Percentiles rank a stretch among this genome's conserved stretches.
Conservation (phyloP, 73 alveolate genomes). For the Halteria grandinella region DNA sequence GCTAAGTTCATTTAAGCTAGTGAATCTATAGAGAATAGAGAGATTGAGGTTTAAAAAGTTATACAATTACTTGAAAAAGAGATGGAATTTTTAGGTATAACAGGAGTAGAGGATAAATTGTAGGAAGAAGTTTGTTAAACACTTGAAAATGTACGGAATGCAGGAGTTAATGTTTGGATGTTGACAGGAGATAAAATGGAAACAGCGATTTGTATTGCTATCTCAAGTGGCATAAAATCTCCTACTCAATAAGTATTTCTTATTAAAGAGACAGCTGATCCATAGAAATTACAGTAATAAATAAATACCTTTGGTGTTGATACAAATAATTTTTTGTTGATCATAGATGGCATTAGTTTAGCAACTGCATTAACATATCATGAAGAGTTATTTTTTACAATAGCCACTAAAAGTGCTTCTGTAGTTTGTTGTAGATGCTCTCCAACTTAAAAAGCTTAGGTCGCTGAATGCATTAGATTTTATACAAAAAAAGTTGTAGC, state of each 20-base stretch:
- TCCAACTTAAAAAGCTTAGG: constrained; percentile 93
- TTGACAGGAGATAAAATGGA: constrained; percentile 98
- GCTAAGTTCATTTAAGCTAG: constrained; percentile 75
- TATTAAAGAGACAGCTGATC: constrained; percentile 36
- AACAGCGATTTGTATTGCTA: constrained; percentile 96
- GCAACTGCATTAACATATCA: constrained; percentile 2
- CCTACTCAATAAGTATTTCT: constrained; percentile 33
- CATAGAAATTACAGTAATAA: neutral
- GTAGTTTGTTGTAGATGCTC: constrained; percentile 90
- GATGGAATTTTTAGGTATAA: constrained; percentile 92
- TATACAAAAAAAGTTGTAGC: constrained; percentile 80
- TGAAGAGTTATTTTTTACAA: constrained; percentile 27
- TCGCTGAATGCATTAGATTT: constrained; percentile 78
- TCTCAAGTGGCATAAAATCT: constrained; percentile 90
- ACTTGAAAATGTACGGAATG: constrained; percentile 89
- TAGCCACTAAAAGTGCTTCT: constrained; percentile 62
- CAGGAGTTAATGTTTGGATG: constrained; percentile 97
- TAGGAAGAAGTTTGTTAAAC: constrained; percentile 91
- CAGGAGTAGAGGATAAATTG: constrained; percentile 98
- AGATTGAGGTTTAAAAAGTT: constrained; percentile 74
- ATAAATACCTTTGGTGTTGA: constrained; percentile 16
- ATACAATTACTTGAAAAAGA: constrained; percentile 81
- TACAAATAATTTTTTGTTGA: constrained; percentile 24
- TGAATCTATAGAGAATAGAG: constrained; percentile 75
- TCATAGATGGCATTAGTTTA: constrained; percentile 72